phyloP scores from a whole-genome alignment of 257 asterid species.

The Marsdenia floribunda region DNA sequence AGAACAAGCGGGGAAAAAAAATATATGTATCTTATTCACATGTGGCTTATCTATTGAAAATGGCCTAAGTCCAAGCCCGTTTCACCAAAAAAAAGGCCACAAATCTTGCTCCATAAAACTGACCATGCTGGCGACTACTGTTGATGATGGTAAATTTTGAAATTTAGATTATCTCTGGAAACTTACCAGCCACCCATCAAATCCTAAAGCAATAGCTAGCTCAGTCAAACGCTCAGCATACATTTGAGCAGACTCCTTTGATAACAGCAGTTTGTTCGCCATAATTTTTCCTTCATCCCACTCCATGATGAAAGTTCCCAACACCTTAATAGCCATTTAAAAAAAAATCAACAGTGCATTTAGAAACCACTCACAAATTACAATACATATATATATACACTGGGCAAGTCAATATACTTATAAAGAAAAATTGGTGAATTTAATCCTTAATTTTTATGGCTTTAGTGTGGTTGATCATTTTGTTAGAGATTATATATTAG shows the following conservation, averaged over 20 bases:
- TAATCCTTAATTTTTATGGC: too few species aligned
- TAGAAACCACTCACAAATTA: neutral
- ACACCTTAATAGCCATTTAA: constrained; percentile 38
- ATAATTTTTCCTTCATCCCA: constrained; percentile 69
- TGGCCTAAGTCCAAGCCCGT: neutral
- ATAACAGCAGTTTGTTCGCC: constrained; percentile 53
- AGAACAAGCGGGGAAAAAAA: neutral
- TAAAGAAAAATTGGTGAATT: too few species aligned
- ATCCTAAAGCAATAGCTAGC: constrained; percentile 82
- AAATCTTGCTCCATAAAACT: neutral
- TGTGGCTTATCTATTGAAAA: neutral
- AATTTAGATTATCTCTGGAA: constrained; percentile 2
- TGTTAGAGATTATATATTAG: too few species aligned
- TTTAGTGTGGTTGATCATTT: too few species aligned
- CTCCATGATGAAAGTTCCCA: constrained; percentile 93
- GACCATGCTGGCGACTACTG: neutral
- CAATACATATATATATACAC: neutral
- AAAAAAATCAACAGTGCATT: constrained; percentile 14
- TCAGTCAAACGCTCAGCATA: constrained; percentile 79
- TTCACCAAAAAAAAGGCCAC: neutral
- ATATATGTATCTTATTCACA: constrained; percentile 2
- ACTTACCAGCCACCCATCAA: constrained; percentile 99
- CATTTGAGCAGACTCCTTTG: constrained; percentile 67
- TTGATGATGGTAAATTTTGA: too few species aligned
- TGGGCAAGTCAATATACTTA: neutral